These are phyloP conservation scores for Ambrosiella beaveri DNA, from an alignment of 2,329 filamentous ascomycete genomes.

Conservation along the genomic window DNA sequence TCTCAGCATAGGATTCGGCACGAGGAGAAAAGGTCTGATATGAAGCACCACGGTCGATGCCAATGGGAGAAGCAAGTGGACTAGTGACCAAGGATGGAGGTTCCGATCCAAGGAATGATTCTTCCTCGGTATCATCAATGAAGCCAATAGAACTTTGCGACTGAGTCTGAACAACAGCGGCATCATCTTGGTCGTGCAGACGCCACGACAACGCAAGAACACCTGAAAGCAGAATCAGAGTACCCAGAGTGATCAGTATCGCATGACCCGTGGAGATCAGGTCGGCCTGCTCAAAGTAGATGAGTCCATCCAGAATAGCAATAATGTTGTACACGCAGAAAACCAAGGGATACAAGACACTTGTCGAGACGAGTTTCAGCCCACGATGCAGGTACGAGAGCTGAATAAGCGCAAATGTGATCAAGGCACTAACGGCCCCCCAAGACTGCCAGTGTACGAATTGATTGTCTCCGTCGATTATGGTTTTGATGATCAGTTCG, in stretches of 20 bases:
- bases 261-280: constrained; percentile 61
- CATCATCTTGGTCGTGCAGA: constrained; percentile 48
- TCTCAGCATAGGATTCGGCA: constrained; percentile 45
- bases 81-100: constrained; percentile 17
- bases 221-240: constrained; percentile 66
- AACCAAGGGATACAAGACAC: constrained; percentile 86
- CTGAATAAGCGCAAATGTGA: constrained; percentile 70
- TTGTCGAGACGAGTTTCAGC: constrained; percentile 86
- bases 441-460: constrained; percentile 93
- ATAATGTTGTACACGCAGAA: constrained; percentile 99
- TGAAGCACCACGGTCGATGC: constrained; percentile 19
- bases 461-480: constrained; percentile 74
- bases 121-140: constrained; percentile 48
- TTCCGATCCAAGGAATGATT: constrained; percentile 18
- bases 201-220: constrained; percentile 90
- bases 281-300: constrained; percentile 86
- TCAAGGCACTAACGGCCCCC: constrained; percentile 68
- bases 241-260: constrained; percentile 70
- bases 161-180: constrained; percentile 29
- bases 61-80: constrained; percentile 20
- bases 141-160: constrained; percentile 67
- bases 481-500: constrained; percentile 73
- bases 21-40: constrained; percentile 17
- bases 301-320: constrained; percentile 88
- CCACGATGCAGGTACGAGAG: constrained; percentile 91